These are phyloP conservation scores for Fraxinus nigra DNA, from an alignment of 305 asterid species.

Conservation along the genomic window DNA sequence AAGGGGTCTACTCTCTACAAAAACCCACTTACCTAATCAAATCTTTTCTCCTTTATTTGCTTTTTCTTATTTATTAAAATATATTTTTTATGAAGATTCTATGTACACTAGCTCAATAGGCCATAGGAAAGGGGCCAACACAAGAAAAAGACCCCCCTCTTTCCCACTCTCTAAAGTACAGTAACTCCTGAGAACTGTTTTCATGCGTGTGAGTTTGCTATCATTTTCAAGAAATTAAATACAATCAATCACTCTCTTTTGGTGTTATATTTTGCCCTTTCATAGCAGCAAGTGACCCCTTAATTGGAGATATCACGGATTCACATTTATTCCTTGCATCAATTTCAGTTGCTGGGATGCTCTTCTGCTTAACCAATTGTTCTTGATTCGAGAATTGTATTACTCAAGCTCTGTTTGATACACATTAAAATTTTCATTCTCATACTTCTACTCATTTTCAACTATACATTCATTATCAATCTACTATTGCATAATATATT, in stretches of 20 bases:
- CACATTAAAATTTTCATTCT: too few relatives aligned
- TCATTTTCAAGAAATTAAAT: slow-evolving; percentile 22
- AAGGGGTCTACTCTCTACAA: slow-evolving; percentile 40
- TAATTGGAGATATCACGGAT: not conserved
- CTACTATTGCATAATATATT: too few relatives aligned
- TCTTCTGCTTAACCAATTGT: not conserved
- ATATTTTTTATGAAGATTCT: not conserved
- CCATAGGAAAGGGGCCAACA: not conserved
- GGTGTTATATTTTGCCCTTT: slow-evolving; percentile 24
- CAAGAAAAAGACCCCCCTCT: slow-evolving; percentile 23
- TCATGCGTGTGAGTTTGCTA: slow-evolving; percentile 7
- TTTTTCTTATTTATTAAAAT: slow-evolving; percentile 1
- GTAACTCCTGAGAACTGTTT: slow-evolving; percentile 3
- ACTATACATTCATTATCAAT: too few relatives aligned
- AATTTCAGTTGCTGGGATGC: not conserved
- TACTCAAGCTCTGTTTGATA: too few relatives aligned
- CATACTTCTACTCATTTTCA: too few relatives aligned
- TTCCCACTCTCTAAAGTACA: slow-evolving; percentile 6
- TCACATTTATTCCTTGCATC: slow-evolving; percentile 3
- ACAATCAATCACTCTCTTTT: not conserved
- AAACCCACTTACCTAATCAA: slow-evolving; percentile 33
- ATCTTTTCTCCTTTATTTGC: slow-evolving; percentile 22
- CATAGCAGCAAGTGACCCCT: slow-evolving; percentile 21
- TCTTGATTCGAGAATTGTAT: not conserved
- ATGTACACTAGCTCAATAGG: slow-evolving; percentile 4